phyloP scores from a whole-genome alignment of 108 stramenopile species.

The Nannochloropsis granulata region DNA sequence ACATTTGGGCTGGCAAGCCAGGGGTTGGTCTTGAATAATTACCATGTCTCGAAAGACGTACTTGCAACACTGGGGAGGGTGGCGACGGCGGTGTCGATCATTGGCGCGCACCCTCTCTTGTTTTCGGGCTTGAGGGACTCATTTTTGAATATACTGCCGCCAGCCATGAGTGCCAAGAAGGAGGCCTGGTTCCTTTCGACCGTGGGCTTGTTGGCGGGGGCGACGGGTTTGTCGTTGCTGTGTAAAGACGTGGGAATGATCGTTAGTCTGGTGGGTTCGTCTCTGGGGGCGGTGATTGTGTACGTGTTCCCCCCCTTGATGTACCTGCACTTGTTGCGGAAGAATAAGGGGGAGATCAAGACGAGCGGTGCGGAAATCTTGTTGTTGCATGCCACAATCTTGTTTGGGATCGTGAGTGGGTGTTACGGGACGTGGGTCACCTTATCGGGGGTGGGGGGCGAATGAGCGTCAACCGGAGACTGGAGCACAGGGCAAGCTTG shows the following conservation, averaged over 20 bases:
- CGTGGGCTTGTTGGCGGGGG: not conserved
- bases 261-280: not conserved
- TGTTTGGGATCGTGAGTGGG: not conserved
- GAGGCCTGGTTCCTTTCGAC: not conserved
- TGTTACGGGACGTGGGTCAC: not conserved
- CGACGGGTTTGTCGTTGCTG: not conserved
- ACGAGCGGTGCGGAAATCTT: not conserved
- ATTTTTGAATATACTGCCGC: not conserved
- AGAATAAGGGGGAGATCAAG: not conserved
- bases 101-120: not conserved
- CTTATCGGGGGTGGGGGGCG: not conserved
- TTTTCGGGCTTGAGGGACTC: constrained; percentile 2
- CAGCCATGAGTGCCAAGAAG: not conserved
- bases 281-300: not conserved
- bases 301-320: not conserved
- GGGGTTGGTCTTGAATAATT: not conserved
- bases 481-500: too few species aligned
- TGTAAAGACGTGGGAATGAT: not conserved
- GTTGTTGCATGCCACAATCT: not conserved
- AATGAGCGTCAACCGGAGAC: too few species aligned
- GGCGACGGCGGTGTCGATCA: not conserved
- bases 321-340: not conserved
- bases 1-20: not conserved
- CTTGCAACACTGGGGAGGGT: not conserved
- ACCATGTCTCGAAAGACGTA: not conserved